Percentiles rank a stretch among this genome's conserved stretches.
Evolutionary conservation across 1,139 yeast species (phyloP).

Genomic region (Yamadazyma buinensis): DNA sequence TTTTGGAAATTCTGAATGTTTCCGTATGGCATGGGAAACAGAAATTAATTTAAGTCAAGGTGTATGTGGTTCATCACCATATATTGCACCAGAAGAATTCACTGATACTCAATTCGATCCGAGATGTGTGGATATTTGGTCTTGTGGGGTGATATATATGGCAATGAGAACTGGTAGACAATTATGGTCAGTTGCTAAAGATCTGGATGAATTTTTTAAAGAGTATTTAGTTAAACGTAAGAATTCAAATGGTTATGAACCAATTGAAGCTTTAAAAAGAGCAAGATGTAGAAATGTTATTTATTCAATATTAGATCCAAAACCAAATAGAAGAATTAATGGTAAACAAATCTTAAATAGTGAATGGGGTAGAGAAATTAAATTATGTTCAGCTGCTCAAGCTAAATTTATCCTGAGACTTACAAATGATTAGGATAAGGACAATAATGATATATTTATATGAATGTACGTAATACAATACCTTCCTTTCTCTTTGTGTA

Average conservation of each 20-base stretch:
- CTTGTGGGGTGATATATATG: conserved; percentile 95
- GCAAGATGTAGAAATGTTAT: conserved; percentile 89
- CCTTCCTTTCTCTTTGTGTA: too few relatives aligned
- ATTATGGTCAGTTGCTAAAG: conserved; percentile 81
- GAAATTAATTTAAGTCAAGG: conserved; percentile 83
- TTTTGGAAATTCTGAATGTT: conserved; percentile 94
- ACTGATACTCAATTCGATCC: conserved; percentile 77
- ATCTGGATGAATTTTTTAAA: conserved; percentile 71
- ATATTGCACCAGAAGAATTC: conserved; percentile 95
- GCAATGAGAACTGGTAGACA: conserved; percentile 97
- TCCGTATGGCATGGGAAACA: conserved; percentile 94
- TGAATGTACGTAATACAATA: too few relatives aligned
- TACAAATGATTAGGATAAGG: too few relatives aligned
- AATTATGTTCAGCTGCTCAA: conserved; percentile 65
- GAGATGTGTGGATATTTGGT: conserved; percentile 91
- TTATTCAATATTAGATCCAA: conserved; percentile 88
- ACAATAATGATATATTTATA: background rate
- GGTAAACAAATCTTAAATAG: conserved; percentile 85
- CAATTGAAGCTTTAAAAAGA: conserved; percentile 77
- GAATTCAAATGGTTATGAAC: conserved; percentile 82
- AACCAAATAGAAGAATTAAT: conserved; percentile 79
- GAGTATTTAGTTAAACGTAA: conserved; percentile 74
- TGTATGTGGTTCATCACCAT: conserved; percentile 84
- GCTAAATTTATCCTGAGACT: conserved; percentile 6
- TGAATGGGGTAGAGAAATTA: conserved; percentile 94